phyloP scores from a whole-genome alignment of 805 yeast genomes.

The Saturnispora besseyi region DNA sequence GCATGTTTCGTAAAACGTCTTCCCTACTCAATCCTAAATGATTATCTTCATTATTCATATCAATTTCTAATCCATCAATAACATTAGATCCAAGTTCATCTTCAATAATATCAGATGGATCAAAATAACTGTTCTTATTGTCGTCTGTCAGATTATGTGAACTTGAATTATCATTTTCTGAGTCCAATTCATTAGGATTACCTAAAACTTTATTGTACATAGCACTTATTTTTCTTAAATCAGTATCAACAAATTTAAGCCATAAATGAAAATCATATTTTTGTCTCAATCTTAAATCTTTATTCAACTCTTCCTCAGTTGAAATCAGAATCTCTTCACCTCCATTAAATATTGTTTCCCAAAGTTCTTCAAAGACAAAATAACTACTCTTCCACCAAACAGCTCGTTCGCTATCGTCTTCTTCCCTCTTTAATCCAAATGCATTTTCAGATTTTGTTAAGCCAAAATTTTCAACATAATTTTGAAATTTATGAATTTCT shows the following conservation, averaged over 20 bases:
- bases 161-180: conserved; percentile 3
- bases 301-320: conserved; percentile 11
- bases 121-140: conserved; percentile 4
- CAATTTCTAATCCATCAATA: conserved; percentile 2
- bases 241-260: conserved; percentile 42
- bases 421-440: conserved; percentile 23
- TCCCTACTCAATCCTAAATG: conserved; percentile 11
- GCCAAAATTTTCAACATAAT: conserved; percentile 29
- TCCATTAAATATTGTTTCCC: conserved; percentile 22
- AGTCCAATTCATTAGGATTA: conserved; percentile 29
- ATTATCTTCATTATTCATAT: background rate
- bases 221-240: conserved; percentile 43
- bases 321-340: background rate
- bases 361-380: conserved; percentile 26
- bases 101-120: conserved; percentile 6
- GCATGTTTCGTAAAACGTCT: conserved; percentile 13
- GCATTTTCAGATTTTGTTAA: conserved; percentile 27
- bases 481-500: conserved; percentile 74
- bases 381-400: conserved; percentile 26
- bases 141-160: conserved; percentile 6
- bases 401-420: conserved; percentile 20
- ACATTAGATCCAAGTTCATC: conserved; percentile 6
- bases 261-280: conserved; percentile 27
- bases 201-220: conserved; percentile 51
- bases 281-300: conserved; percentile 5